These are phyloP conservation scores for Blastosporella zonata DNA, from an alignment of 1,284 basidiomycete genomes.

Conservation along the genomic window DNA sequence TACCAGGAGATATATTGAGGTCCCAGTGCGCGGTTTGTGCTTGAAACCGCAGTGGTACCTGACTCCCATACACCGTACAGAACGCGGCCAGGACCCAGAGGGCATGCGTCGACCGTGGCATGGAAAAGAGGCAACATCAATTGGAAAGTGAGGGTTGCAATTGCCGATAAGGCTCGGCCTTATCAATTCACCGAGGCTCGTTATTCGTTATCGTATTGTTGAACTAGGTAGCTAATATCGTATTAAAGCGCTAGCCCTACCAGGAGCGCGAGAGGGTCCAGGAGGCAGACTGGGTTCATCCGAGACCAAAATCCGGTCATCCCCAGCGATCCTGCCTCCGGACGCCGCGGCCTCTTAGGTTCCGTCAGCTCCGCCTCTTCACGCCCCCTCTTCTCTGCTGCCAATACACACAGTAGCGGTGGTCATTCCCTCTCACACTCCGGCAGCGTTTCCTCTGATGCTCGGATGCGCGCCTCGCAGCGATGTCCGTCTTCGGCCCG, in stretches of 20 bases:
- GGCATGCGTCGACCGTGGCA: not conserved
- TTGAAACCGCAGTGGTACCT: not conserved
- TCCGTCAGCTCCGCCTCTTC: constrained; percentile 47
- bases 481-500: constrained; percentile 32
- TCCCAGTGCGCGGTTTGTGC: not conserved
- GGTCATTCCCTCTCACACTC: constrained; percentile 44
- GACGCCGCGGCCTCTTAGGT: constrained; percentile 33
- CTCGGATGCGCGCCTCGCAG: constrained; percentile 30
- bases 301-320: too few relatives aligned
- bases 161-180: too few relatives aligned
- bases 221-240: too few relatives aligned
- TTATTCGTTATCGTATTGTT: too few relatives aligned
- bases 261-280: too few relatives aligned
- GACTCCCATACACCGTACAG: not conserved
- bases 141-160: too few relatives aligned
- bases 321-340: not conserved
- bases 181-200: too few relatives aligned
- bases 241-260: too few relatives aligned
- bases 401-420: constrained; percentile 34
- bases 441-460: constrained; percentile 51
- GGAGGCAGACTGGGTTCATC: too few relatives aligned
- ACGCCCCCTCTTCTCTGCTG: constrained; percentile 44
- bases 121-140: not conserved
- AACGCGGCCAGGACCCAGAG: constrained; percentile 1
- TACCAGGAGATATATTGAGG: not conserved